Evolutionary conservation across 148 eudicot species (phyloP).

Genomic region (Polygonum maritimum): DNA sequence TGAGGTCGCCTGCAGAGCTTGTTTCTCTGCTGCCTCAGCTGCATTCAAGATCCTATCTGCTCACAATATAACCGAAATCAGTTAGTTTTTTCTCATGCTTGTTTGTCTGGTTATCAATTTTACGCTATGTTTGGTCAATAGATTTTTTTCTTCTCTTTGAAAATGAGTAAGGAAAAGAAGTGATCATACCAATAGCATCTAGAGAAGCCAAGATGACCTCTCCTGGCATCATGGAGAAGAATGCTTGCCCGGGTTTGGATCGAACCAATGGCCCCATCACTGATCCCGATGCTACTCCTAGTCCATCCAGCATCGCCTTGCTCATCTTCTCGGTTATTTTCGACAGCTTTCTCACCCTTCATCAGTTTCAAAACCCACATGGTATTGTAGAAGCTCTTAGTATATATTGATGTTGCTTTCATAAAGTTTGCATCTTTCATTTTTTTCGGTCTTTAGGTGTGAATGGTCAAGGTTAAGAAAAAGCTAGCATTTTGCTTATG

Average conservation of each 20-base stretch:
- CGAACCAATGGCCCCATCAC: conserved; percentile 66
- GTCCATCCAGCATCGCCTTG: conserved; percentile 66
- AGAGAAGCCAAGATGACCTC: conserved; percentile 85
- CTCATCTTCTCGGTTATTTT: conserved; percentile 78
- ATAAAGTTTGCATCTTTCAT: neutral
- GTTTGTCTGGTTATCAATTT: no score
- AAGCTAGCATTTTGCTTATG: neutral
- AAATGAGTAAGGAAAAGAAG: neutral
- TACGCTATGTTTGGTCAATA: no score
- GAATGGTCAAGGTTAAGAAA: neutral
- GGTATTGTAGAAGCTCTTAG: neutral
- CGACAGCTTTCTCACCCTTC: conserved; percentile 60
- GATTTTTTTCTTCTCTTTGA: no score
- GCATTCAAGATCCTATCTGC: conserved; percentile 73
- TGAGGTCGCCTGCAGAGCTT: conserved; percentile 64
- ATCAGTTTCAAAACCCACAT: neutral
- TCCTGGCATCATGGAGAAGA: conserved; percentile 79
- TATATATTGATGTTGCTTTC: neutral
- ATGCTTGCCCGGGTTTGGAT: conserved; percentile 62
- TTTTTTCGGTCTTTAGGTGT: neutral
- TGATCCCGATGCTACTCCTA: conserved; percentile 71
- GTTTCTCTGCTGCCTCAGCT: conserved; percentile 86
- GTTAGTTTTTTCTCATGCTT: no score
- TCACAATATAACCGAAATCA: neutral
- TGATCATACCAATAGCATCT: conserved; percentile 72